Evolutionary conservation across 805 yeast species (phyloP).

Genomic region (Myxozyma melibiosi): DNA sequence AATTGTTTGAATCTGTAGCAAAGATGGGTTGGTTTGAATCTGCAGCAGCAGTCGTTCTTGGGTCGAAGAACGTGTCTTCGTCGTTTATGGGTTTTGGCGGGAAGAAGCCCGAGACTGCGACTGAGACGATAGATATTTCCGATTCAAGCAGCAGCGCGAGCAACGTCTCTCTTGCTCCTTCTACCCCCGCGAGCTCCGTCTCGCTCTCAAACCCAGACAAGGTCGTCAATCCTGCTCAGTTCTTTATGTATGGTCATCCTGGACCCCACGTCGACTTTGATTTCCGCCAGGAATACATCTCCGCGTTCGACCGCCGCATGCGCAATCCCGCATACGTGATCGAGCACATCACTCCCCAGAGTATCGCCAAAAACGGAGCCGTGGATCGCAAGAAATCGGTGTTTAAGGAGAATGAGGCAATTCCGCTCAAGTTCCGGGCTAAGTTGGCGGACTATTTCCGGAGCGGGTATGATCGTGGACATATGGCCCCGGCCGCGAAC

Average conservation of each 20-base stretch:
- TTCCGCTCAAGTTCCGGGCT: constrained; percentile 78
- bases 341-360: constrained; percentile 56
- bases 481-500: constrained; percentile 88
- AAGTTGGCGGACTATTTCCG: constrained; percentile 83
- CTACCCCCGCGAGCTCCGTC: not conserved
- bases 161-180: not conserved
- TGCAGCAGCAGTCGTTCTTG: constrained; percentile 4
- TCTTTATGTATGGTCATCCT: constrained; percentile 91
- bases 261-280: constrained; percentile 90
- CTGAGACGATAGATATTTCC: not conserved
- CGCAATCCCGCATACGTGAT: constrained; percentile 75
- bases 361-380: constrained; percentile 69
- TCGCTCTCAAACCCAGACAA: constrained; percentile 34
- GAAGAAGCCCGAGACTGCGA: constrained; percentile 5
- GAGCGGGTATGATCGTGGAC: constrained; percentile 96
- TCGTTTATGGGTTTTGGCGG: constrained; percentile 26
- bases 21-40: constrained; percentile 22
- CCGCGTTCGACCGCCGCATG: constrained; percentile 82
- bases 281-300: constrained; percentile 71
- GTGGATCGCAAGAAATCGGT: constrained; percentile 80
- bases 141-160: not conserved
- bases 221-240: constrained; percentile 69
- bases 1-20: not conserved
- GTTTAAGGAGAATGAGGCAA: constrained; percentile 81
- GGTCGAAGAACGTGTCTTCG: constrained; percentile 2